Conservation (phyloP, 2,329 filamentous ascomycete genomes). For the Botrytis pseudocinerea region DNA sequence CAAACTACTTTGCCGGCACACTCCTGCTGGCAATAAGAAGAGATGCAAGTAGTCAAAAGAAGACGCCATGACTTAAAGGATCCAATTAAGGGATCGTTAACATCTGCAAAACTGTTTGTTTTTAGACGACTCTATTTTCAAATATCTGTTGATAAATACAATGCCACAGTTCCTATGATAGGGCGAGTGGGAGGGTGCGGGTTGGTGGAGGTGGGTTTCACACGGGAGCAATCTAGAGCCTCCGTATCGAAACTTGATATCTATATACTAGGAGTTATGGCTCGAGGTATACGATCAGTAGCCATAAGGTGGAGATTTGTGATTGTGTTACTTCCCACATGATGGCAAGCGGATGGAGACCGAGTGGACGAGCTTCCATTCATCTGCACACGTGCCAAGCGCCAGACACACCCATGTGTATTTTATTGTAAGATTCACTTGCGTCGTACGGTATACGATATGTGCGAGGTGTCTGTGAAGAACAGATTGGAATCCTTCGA, state of each 20-base stretch:
- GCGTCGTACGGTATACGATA: background rate
- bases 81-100: background rate
- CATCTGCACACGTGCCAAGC: constrained; percentile 12
- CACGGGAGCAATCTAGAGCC: background rate
- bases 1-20: background rate
- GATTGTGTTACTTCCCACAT: constrained; percentile 18
- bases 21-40: background rate
- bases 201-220: background rate
- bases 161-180: background rate
- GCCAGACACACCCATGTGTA: constrained; percentile 15
- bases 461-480: background rate
- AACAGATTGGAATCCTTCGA: background rate
- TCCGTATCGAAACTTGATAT: background rate
- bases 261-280: background rate
- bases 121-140: constrained; percentile 6
- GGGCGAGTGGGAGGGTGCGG: background rate
- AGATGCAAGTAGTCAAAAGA: background rate
- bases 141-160: background rate
- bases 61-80: background rate
- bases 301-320: background rate
- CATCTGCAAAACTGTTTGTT: background rate
- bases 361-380: background rate
- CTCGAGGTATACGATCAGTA: background rate
- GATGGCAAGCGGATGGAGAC: constrained; percentile 1
- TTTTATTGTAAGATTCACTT: background rate